Percentiles rank a stretch among this genome's conserved stretches.
Evolutionary conservation across 495 filamentous ascomycete species (phyloP).

Genomic region (Astrothelium macrocarpum): DNA sequence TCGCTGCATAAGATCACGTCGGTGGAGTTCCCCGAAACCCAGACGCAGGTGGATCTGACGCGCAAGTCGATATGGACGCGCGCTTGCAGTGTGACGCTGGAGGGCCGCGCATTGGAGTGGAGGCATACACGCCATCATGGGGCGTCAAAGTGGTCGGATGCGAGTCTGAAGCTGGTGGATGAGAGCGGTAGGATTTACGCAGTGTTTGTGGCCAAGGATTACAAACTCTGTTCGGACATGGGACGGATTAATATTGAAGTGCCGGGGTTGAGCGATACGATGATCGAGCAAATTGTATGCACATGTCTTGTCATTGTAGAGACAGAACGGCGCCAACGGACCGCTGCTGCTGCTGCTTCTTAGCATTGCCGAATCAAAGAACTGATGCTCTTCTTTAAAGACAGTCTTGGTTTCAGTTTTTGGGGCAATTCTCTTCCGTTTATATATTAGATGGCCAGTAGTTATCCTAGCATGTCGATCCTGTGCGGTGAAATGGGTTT

Average conservation of each 20-base stretch:
- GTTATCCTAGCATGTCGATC: too few species aligned
- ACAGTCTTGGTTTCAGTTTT: too few species aligned
- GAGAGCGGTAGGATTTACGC: neutral
- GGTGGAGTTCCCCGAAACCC: neutral
- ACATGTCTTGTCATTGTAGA: neutral
- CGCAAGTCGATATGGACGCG: neutral
- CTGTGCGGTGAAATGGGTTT: too few species aligned
- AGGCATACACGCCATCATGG: neutral
- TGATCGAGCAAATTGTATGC: conserved; percentile 1
- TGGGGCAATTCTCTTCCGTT: too few species aligned
- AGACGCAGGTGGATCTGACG: neutral
- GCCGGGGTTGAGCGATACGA: neutral
- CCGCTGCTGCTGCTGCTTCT: neutral
- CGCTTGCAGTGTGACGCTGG: neutral
- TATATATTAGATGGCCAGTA: too few species aligned
- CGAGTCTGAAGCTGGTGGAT: conserved; percentile 2
- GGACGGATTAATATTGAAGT: neutral
- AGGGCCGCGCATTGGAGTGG: neutral
- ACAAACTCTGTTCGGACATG: neutral
- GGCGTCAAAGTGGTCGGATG: neutral
- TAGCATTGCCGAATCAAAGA: neutral
- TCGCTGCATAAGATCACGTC: neutral
- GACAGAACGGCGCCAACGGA: neutral
- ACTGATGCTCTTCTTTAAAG: too few species aligned
- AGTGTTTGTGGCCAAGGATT: neutral